These are phyloP conservation scores for Puccinia polysora DNA, from an alignment of 1,284 basidiomycete genomes.

Conservation along the genomic window DNA sequence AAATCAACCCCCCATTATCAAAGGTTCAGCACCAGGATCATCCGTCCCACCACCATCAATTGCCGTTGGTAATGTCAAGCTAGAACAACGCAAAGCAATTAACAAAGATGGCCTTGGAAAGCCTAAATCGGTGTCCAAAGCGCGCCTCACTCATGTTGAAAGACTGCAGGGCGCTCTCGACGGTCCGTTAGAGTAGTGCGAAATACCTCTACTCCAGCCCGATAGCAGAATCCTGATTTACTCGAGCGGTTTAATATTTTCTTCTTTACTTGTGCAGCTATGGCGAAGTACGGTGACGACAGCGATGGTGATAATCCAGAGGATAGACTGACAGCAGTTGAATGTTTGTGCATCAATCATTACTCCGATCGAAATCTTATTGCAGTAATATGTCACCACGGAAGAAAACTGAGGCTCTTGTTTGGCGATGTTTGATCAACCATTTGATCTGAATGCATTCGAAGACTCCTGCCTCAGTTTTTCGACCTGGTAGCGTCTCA, in stretches of 20 bases:
- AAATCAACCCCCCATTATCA: neutral
- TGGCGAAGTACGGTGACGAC: slow-evolving; percentile 42
- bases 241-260: neutral
- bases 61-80: neutral
- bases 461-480: neutral
- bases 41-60: slow-evolving; percentile 4
- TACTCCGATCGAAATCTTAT: no score
- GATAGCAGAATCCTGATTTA: neutral
- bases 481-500: no score
- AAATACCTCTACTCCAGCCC: no score
- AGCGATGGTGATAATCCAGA: slow-evolving; percentile 28
- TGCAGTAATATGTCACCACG: no score
- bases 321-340: slow-evolving; percentile 18
- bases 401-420: no score
- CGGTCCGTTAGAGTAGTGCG: no score
- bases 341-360: slow-evolving; percentile 25
- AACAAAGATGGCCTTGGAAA: slow-evolving; percentile 2
- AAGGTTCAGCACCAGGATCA: neutral
- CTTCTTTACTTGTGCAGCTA: slow-evolving; percentile 6
- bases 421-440: no score
- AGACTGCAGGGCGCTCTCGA: slow-evolving; percentile 35
- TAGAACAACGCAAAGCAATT: slow-evolving; percentile 21
- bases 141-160: slow-evolving; percentile 27
- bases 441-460: neutral
- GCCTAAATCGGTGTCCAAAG: slow-evolving; percentile 31